A percentile compares a stretch with the other conserved stretches of the same genome.
Evolutionary conservation across 78 protist species (phyloP).

Genomic region (Dictyostelium firmibasis): DNA sequence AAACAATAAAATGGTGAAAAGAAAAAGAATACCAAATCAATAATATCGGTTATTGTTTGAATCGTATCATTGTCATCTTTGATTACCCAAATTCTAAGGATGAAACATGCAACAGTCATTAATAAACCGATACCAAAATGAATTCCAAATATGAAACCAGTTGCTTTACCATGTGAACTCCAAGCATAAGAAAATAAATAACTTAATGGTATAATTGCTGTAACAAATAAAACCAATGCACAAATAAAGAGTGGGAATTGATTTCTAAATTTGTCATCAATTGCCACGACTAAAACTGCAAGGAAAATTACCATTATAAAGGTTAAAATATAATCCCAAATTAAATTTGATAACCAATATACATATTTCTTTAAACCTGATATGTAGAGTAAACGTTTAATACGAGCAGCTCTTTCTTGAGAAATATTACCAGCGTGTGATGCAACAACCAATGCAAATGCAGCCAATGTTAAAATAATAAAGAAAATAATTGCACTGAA

Average conservation of each 20-base stretch:
- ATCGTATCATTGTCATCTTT: background rate
- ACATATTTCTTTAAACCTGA: conserved; percentile 40
- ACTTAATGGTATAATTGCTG: background rate
- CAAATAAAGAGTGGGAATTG: background rate
- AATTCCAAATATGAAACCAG: conserved; percentile 6
- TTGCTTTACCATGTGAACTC: conserved; percentile 15
- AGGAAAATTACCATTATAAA: background rate
- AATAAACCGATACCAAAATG: background rate
- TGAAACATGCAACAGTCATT: background rate
- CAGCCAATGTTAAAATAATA: background rate
- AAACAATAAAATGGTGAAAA: conserved; percentile 29
- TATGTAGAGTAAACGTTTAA: conserved; percentile 27
- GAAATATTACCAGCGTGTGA: conserved; percentile 23
- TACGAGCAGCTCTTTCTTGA: background rate
- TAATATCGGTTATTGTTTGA: background rate
- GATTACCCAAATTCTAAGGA: background rate
- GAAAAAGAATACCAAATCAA: background rate
- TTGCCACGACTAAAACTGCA: background rate
- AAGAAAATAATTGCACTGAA: conserved; percentile 1
- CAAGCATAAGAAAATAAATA: conserved; percentile 17
- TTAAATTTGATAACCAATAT: conserved; percentile 36
- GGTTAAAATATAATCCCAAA: conserved; percentile 18
- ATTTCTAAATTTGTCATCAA: background rate
- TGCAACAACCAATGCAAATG: background rate
- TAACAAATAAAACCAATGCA: background rate